Base-by-base conservation (phyloP, 805 yeast genomes). In the Kodamaea lidongshanica region DNA sequence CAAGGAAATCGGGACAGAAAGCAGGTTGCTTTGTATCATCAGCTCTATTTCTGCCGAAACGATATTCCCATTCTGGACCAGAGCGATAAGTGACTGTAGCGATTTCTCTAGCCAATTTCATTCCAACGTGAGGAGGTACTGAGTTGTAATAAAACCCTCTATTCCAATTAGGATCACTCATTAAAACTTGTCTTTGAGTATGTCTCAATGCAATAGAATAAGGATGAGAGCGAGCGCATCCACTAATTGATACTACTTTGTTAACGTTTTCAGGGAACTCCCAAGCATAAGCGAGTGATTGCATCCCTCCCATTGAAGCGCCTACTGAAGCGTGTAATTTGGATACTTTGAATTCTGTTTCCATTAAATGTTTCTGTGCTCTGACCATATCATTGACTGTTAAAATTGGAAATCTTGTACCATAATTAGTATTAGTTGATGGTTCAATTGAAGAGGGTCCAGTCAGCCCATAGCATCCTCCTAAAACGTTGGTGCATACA, bases 221-320 rank as follows among this genome's bases (percentile, higher is more conserved):
- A 2, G 96, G 96, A 53, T 88, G 96, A 1, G 95, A 84, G 48
- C 94, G 70, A 2, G 95, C 95, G 61, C 96, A 87, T 3, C 94
- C 96, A 24, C 89, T 79, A 16, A 88, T 83, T n/a, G 84, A 72
- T 1, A 86, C 73, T 2, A 88, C 68, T 32, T 79, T 77, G 5
- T 69, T 71, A 3, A 87, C 95, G 33, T 67, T 72, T 27, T 79
- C 78, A 1, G 94, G 82, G 46, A 82, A 88, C 48, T 82, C 94
- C 50, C 75, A 70, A 1, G 86, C 95, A 54, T 77, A 84, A 0
- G 96, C 94, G 33, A 88, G 66, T 6, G 89, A 78, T 59, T 87
- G 96, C 96, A 88, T 86, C n/a, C 96, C 96, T n/a, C 96, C 96
- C 94, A 88, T 84, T 0, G 95, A 84, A 3, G 94, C 79, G 5